Conservation (phyloP, 2,329 filamentous ascomycete species). For the Penicillium sp. region DNA sequence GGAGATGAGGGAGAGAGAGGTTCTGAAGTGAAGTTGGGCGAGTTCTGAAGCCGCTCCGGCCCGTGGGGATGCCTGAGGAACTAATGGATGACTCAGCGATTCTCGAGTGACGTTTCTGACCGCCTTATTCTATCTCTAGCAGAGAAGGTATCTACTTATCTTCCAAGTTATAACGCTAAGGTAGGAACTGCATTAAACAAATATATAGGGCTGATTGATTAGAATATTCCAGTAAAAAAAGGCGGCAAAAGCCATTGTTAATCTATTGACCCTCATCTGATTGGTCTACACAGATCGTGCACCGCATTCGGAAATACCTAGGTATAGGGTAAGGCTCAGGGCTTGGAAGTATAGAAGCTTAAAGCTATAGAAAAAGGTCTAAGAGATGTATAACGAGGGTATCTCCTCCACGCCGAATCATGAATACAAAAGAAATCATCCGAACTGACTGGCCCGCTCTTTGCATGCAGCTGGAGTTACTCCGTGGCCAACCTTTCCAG, state of each 20-base stretch:
- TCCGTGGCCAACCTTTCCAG: constrained; percentile 82
- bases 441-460: constrained; percentile 59
- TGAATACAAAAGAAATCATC: not conserved
- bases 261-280: not conserved
- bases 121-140: too few relatives aligned
- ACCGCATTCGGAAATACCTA: constrained; percentile 11
- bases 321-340: constrained; percentile 28
- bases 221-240: too few relatives aligned
- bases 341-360: not conserved
- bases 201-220: too few relatives aligned
- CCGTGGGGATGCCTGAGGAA: constrained; percentile 17
- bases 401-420: not conserved
- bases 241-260: too few relatives aligned
- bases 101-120: too few relatives aligned
- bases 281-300: constrained; percentile 3
- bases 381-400: not conserved
- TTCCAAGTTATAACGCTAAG: too few relatives aligned
- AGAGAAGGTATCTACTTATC: too few relatives aligned
- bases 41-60: constrained; percentile 39
- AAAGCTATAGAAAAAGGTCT: not conserved
- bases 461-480: constrained; percentile 84
- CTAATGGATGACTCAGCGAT: too few relatives aligned
- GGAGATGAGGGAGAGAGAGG: constrained; percentile 24
- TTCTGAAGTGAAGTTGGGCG: constrained; percentile 26
- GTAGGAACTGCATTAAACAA: too few relatives aligned